Evolutionary conservation across 495 filamentous ascomycete genomes (phyloP).

Genomic region (Melanomma pulvis-pyrius): DNA sequence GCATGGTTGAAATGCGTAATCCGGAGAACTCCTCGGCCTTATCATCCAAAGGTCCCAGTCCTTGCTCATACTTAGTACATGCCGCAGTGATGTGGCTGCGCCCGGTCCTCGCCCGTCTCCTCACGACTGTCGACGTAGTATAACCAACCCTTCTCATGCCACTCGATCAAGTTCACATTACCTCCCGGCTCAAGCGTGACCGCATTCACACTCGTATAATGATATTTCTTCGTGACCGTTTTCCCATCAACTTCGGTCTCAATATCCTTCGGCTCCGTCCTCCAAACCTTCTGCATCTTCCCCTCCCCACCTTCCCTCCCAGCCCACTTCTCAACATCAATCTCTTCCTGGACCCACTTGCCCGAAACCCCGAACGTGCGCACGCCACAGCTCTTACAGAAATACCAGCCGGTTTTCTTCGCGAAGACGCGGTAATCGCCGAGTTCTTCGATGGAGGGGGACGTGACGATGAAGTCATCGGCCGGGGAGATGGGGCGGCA

Average conservation of each 20-base stretch:
- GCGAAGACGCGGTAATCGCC: slow-evolving; percentile 27
- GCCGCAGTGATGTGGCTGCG: slow-evolving; percentile 4
- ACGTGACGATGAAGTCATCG: slow-evolving; percentile 37
- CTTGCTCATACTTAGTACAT: not conserved
- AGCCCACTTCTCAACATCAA: slow-evolving; percentile 33
- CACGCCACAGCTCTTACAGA: slow-evolving; percentile 36
- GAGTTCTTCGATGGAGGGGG: slow-evolving; percentile 20
- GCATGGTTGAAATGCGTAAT: too few species aligned
- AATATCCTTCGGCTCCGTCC: slow-evolving; percentile 11
- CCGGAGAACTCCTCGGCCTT: too few species aligned
- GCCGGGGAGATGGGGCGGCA: slow-evolving; percentile 19
- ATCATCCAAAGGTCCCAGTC: too few species aligned
- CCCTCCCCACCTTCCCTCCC: slow-evolving; percentile 19
- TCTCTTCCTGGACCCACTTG: slow-evolving; percentile 22
- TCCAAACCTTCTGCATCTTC: slow-evolving; percentile 25
- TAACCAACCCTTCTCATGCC: slow-evolving; percentile 34
- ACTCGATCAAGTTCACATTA: slow-evolving; percentile 24
- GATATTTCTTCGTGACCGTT: not conserved
- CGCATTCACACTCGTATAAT: slow-evolving; percentile 35
- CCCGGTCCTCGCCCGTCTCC: not conserved
- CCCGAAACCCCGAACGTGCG: slow-evolving; percentile 24
- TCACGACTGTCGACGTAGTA: slow-evolving; percentile 16
- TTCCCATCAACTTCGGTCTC: slow-evolving; percentile 15
- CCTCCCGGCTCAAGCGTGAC: slow-evolving; percentile 26
- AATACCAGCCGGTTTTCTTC: slow-evolving; percentile 26